Conservation (phyloP, 129 eudicot genomes). For the Pulicaria dysenterica region DNA sequence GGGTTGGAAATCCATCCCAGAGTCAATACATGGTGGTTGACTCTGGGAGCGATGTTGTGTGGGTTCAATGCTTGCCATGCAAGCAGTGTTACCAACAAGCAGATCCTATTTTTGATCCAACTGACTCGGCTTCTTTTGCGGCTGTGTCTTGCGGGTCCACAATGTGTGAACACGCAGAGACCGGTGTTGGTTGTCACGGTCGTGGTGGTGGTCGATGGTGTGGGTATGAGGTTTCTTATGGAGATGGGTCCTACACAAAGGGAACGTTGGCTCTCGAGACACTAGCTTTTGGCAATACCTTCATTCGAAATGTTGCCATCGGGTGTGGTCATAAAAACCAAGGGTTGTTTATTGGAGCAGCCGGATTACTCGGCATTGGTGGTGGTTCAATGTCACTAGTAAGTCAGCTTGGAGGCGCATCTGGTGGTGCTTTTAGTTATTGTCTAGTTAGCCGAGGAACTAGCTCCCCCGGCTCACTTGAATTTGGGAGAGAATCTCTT, state of each 20-base stretch:
- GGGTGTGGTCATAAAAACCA: constrained; percentile 88
- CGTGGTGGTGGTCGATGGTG: constrained; percentile 71
- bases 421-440: constrained; percentile 80
- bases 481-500: constrained; percentile 71
- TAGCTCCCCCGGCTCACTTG: constrained; percentile 64
- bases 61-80: constrained; percentile 96
- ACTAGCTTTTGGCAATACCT: constrained; percentile 52
- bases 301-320: constrained; percentile 66
- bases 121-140: constrained; percentile 61
- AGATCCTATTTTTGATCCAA: constrained; percentile 88
- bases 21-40: constrained; percentile 91
- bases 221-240: constrained; percentile 63
- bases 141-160: constrained; percentile 69
- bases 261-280: constrained; percentile 83
- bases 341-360: constrained; percentile 84
- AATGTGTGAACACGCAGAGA: constrained; percentile 68
- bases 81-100: constrained; percentile 74
- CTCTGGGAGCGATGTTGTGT: constrained; percentile 84
- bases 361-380: constrained; percentile 83
- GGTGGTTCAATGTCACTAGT: constrained; percentile 87
- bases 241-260: constrained; percentile 84
- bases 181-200: constrained; percentile 61
- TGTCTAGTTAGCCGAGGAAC: constrained; percentile 81
- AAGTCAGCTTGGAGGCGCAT: constrained; percentile 75
- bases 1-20: constrained; percentile 80